These are phyloP conservation scores for Pythium sp. DNA, from an alignment of 352 stramenopile species.

Conservation along the genomic window DNA sequence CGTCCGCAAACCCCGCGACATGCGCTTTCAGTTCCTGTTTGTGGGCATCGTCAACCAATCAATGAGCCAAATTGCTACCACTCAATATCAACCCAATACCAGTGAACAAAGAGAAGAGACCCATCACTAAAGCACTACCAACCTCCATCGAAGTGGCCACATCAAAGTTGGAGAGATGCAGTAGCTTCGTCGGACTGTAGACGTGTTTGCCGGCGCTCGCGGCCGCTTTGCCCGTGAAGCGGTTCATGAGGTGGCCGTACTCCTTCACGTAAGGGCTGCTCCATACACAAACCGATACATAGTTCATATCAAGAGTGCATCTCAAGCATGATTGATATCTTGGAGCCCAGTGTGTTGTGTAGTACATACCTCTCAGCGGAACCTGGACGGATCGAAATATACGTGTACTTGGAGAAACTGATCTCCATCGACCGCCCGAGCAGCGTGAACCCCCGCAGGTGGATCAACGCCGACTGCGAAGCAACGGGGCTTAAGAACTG, in stretches of 20 bases:
- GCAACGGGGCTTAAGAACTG: slow-evolving; percentile 48
- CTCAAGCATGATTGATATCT: neutral
- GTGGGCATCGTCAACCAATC: neutral
- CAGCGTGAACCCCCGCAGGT: slow-evolving; percentile 54
- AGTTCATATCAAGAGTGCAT: neutral
- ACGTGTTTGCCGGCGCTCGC: slow-evolving; percentile 55
- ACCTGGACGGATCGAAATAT: slow-evolving; percentile 36
- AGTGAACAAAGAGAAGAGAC: neutral
- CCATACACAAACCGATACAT: neutral
- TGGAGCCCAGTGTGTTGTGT: neutral
- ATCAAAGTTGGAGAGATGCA: slow-evolving; percentile 65
- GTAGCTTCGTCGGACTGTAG: slow-evolving; percentile 62
- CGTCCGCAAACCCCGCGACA: slow-evolving; percentile 31
- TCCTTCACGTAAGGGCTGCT: slow-evolving; percentile 31
- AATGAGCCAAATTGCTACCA: neutral
- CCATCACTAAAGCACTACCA: neutral
- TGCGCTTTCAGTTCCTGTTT: slow-evolving; percentile 38
- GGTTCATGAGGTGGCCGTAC: slow-evolving; percentile 47
- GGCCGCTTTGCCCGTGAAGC: slow-evolving; percentile 60
- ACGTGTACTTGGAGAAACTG: slow-evolving; percentile 58
- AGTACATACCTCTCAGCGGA: slow-evolving; percentile 10
- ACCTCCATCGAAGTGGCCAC: slow-evolving; percentile 32
- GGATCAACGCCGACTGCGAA: slow-evolving; percentile 45
- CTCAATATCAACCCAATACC: neutral
- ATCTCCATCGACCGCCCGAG: slow-evolving; percentile 54